Base-by-base conservation (phyloP, 306 rosid genomes). In the Abrus precatorius region DNA sequence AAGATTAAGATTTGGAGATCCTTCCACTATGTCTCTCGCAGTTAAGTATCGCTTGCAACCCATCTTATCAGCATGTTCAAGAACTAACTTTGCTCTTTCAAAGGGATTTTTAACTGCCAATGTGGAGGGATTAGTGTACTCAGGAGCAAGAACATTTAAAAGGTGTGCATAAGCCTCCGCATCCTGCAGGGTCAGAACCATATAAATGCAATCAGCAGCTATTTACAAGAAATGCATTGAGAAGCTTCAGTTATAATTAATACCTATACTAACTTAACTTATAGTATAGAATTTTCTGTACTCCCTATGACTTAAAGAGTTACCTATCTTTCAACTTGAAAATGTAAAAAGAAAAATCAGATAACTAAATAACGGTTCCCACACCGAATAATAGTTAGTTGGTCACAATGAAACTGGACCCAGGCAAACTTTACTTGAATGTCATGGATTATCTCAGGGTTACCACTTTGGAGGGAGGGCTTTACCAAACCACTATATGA, bases 81-180 rank as follows among this genome's bases (percentile, higher is more conserved):
- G 93, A 78, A 93, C 96, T 85, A 95, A 86, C 85, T 95, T 90
- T 14, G 99, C 98, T 88, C 98, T 85, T 89, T 93, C 90, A 34
- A 93, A 72, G 55, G 90, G 80, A 76, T 89, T 87, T 85, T 91
- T 93, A 4, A 88, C 89, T 0, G 94, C 84, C 85, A 91, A 80
- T 72, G 92, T 91, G 44, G 97, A 90, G 50, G 92, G 92, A 65
- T 89, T 89, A 69, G 90, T 75, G 81, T 90, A 91, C 89, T 95
- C 99, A 8, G 98, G 97, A 49, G 99, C 99, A 61, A 95, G 99
- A 77, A 93, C 92, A 65, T 93, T 90, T 83, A 95, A 83, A 76
- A 95, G 97, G 85, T 91, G 91, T 74, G 98, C 94, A 86, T 95
- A 93, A 70, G 99, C 99, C 85, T 95, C 98, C 5, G 89, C 98